phyloP scores from a whole-genome alignment of 305 asterid genomes.

The Withania somnifera region DNA sequence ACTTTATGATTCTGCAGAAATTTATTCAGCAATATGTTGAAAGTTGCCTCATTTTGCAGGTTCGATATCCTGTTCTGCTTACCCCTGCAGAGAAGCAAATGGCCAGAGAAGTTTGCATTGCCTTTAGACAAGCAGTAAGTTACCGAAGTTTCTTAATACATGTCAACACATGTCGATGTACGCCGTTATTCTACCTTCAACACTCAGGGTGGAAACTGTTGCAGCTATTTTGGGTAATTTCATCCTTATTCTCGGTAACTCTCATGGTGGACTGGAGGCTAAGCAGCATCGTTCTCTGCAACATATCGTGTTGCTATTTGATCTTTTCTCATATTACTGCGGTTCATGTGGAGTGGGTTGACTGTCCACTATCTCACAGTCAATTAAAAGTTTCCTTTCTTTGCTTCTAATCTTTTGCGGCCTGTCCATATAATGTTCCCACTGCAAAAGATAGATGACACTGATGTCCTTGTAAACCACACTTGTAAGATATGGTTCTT shows the following conservation, averaged over 20 bases:
- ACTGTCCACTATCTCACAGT: not conserved
- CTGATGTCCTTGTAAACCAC: not conserved
- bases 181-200: not conserved
- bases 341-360: not conserved
- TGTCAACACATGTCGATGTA: not conserved
- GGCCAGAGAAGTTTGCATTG: slow-evolving; percentile 80
- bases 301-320: not conserved
- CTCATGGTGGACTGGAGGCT: not conserved
- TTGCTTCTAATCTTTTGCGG: not conserved
- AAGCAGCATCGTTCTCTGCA: not conserved
- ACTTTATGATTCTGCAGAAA: not conserved
- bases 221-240: not conserved
- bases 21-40: not conserved
- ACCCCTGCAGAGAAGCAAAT: slow-evolving; percentile 80
- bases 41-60: slow-evolving; percentile 33
- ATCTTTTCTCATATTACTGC: not conserved
- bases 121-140: slow-evolving; percentile 84
- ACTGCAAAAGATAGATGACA: not conserved
- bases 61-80: slow-evolving; percentile 79
- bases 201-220: not conserved
- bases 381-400: not conserved
- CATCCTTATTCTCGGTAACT: not conserved
- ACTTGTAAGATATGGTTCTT: not conserved
- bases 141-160: not conserved
- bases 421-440: not conserved